Evolutionary conservation across 805 yeast species (phyloP).

Genomic region (Phaffomyces opuntiae): DNA sequence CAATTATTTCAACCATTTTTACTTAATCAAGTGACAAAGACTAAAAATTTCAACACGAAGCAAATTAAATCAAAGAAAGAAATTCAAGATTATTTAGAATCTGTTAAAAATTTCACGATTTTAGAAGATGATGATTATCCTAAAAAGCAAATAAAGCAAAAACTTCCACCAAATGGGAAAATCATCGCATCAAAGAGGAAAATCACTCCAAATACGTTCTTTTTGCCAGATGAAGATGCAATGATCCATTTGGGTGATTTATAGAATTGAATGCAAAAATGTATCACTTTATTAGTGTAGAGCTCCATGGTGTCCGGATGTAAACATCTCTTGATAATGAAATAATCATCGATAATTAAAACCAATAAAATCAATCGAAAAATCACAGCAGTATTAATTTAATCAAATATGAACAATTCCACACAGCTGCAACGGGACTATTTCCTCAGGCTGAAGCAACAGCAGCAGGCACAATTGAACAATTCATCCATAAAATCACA

Average conservation of each 20-base stretch:
- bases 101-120: slow-evolving; percentile 38
- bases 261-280: background rate
- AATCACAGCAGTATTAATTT: no score
- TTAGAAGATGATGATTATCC: slow-evolving; percentile 85
- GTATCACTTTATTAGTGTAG: background rate
- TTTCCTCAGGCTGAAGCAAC: slow-evolving; percentile 7
- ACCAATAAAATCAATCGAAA: background rate
- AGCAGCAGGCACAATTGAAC: slow-evolving; percentile 1
- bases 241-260: background rate
- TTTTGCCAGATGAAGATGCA: slow-evolving; percentile 18
- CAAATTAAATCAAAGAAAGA: slow-evolving; percentile 23
- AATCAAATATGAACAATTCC: background rate
- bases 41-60: slow-evolving; percentile 36
- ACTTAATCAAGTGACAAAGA: slow-evolving; percentile 32
- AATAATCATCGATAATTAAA: no score
- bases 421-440: slow-evolving; percentile 10
- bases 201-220: slow-evolving; percentile 46
- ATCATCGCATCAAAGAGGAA: slow-evolving; percentile 66
- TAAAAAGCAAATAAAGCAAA: slow-evolving; percentile 63
- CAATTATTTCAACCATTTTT: slow-evolving; percentile 55
- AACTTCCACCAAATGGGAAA: slow-evolving; percentile 88
- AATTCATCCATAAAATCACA: background rate
- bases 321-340: no score
- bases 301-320: background rate
- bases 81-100: slow-evolving; percentile 23